A percentile compares a stretch with the other conserved stretches of the same genome.
Evolutionary conservation across 495 filamentous ascomycete genomes (phyloP).

Genomic region (Massariosphaeria phaeospora): DNA sequence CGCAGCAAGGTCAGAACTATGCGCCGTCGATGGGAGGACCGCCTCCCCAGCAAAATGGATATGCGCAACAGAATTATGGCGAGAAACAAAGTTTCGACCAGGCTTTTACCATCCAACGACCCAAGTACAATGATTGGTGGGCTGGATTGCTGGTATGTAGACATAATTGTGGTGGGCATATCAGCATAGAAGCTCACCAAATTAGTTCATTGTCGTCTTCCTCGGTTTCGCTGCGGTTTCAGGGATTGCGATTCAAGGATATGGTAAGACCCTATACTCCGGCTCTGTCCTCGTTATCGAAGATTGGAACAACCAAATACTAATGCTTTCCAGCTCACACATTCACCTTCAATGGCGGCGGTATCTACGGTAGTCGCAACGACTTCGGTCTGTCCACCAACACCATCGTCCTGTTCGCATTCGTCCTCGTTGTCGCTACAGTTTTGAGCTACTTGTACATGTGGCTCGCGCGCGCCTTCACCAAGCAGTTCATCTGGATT

Average conservation of each 20-base stretch:
- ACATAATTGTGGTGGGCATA: not conserved
- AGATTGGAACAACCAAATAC: not conserved
- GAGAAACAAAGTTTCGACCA: conserved; percentile 65
- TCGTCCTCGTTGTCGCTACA: conserved; percentile 66
- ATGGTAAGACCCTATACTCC: conserved; percentile 42
- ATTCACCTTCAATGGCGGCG: conserved; percentile 63
- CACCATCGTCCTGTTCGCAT: conserved; percentile 77
- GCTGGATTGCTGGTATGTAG: conserved; percentile 65
- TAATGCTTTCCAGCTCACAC: conserved; percentile 3
- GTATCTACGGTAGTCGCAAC: conserved; percentile 63
- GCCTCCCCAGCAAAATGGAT: conserved; percentile 3
- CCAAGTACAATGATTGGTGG: conserved; percentile 87
- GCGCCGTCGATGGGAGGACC: not conserved
- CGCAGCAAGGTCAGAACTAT: conserved; percentile 13
- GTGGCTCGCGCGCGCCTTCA: conserved; percentile 69
- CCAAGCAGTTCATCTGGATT: conserved; percentile 86
- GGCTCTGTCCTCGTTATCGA: not conserved
- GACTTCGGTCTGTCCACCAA: conserved; percentile 73
- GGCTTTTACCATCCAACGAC: conserved; percentile 71
- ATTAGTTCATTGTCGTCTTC: conserved; percentile 64
- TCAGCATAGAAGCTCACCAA: not conserved
- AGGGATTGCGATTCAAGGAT: conserved; percentile 70
- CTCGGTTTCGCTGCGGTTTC: conserved; percentile 74
- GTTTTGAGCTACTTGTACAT: conserved; percentile 73
- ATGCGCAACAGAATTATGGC: conserved; percentile 5